phyloP scores from a whole-genome alignment of 148 eudicot genomes.

The Fagopyrum homotropicum region DNA sequence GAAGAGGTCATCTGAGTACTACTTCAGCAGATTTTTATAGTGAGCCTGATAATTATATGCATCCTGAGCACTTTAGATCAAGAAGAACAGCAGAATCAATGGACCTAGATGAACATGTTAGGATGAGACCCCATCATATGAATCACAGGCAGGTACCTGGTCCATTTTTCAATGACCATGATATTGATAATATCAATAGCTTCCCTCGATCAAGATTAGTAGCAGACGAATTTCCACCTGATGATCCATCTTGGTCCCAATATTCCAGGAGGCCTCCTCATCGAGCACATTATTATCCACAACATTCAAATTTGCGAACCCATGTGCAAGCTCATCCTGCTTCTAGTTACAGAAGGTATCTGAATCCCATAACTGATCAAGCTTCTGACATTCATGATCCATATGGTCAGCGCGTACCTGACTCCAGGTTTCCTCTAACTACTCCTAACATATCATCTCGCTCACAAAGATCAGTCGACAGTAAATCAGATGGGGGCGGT shows the following conservation, averaged over 20 bases:
- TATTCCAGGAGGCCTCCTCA: slow-evolving; percentile 14
- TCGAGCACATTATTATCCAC: slow-evolving; percentile 21
- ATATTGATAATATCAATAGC: slow-evolving; percentile 15
- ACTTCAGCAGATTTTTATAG: slow-evolving; percentile 24
- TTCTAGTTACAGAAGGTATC: neutral
- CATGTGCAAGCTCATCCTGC: neutral
- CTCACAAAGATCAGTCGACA: slow-evolving; percentile 16
- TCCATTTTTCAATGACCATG: slow-evolving; percentile 21
- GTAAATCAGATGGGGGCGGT: slow-evolving; percentile 20
- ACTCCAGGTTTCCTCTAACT: slow-evolving; percentile 25
- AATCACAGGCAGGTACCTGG: slow-evolving; percentile 18
- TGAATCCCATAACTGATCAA: slow-evolving; percentile 24
- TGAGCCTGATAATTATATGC: slow-evolving; percentile 23
- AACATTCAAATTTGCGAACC: slow-evolving; percentile 16
- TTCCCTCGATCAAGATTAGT: slow-evolving; percentile 12
- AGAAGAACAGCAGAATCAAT: slow-evolving; percentile 23
- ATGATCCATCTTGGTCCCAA: too few species aligned
- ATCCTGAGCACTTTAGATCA: slow-evolving; percentile 24
- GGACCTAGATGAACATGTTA: slow-evolving; percentile 18
- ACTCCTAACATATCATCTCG: slow-evolving; percentile 13
- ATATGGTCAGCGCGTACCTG: slow-evolving; percentile 20
- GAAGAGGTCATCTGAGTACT: slow-evolving; percentile 14
- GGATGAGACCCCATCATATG: slow-evolving; percentile 19
- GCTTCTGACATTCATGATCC: slow-evolving; percentile 22
- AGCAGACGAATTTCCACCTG: neutral